Base-by-base conservation (phyloP, 2,329 filamentous ascomycete species). In the Tolypocladium tropicale region DNA sequence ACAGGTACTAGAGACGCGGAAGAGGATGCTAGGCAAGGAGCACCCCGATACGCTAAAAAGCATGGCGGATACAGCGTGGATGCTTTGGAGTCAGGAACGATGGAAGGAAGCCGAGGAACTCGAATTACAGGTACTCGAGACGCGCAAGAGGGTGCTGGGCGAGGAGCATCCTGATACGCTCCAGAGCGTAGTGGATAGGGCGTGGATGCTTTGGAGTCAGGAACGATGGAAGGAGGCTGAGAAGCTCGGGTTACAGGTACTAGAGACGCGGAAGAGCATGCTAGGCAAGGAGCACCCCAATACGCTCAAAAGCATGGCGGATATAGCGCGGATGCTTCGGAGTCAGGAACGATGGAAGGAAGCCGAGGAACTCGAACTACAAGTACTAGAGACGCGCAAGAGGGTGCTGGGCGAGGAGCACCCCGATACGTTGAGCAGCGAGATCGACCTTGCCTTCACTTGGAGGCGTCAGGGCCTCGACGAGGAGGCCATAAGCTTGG, bases 291-390 rank as follows among this genome's bases (percentile, higher is more conserved):
- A 36, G 16, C 30, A 52, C 34, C 48, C 48, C 9, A 1, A 6
- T n/a, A 51, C 49, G 30, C 49, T 51, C 2, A n/a, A 2, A 18
- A 51, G 25, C 49, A n/a, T 33, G 28, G 11, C 1, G 2, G 34
- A 33, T 10, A 52, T 59, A 59, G n/a, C 55, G n/a, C 65, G 53
- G 4, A 36, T 28, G 64, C 59, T 21, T 41, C 2, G 18, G n/a
- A 10, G 2, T 10, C 34, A 36, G 10, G 34, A 12, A 36, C 34
- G 34, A 12, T 36, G 34, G 34, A 11, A 36, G 34, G 34, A 36
- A 14, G 34, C 34, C 34, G 34, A 36, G 34, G 4, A 36, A 14
- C 10, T 36, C n/a, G n/a, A n/a, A n/a, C n/a, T n/a, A n/a, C n/a
- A n/a, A n/a, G n/a, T n/a, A n/a, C n/a, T n/a, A n/a, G n/a, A n/a